phyloP scores from a whole-genome alignment of 768 basidiomycete genomes.

The Leccinum subtestaceum region DNA sequence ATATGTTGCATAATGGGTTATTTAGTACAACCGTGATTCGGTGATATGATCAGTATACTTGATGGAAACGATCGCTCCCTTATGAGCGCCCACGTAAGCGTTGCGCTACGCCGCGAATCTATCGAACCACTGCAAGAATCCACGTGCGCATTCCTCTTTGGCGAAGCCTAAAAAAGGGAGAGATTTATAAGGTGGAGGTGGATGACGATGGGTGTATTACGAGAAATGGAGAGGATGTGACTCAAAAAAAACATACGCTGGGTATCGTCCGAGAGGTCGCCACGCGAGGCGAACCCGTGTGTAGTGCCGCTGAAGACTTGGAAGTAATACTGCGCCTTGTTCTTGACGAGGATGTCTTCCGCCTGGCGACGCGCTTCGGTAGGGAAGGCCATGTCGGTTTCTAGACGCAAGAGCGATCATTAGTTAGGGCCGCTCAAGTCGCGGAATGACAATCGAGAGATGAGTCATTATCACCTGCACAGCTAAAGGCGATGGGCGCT shows the following conservation, averaged over 20 bases:
- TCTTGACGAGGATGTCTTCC: slow-evolving; percentile 53
- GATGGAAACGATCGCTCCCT: background rate
- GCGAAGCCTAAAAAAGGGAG: slow-evolving; percentile 46
- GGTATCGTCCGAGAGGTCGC: slow-evolving; percentile 25
- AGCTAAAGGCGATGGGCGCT: slow-evolving; percentile 56
- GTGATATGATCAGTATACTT: background rate
- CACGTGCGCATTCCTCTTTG: slow-evolving; percentile 55
- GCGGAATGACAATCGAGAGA: background rate
- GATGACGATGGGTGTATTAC: background rate
- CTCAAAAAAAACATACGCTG: slow-evolving; percentile 17
- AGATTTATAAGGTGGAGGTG: background rate
- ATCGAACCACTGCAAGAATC: slow-evolving; percentile 50
- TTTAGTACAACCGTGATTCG: slow-evolving; percentile 9
- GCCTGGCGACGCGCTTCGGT: slow-evolving; percentile 49
- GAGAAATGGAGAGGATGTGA: background rate
- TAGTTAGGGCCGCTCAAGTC: background rate
- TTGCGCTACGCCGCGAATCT: slow-evolving; percentile 36
- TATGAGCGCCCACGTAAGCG: background rate
- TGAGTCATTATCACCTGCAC: slow-evolving; percentile 42
- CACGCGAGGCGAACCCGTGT: slow-evolving; percentile 38
- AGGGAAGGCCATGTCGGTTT: slow-evolving; percentile 56
- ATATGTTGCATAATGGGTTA: slow-evolving; percentile 1
- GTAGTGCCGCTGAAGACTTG: slow-evolving; percentile 51
- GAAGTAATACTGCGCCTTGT: slow-evolving; percentile 51
- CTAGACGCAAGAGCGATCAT: slow-evolving; percentile 26